Evolutionary conservation across 78 protist species (phyloP).

Genomic region (Polysphondylium violaceum): DNA sequence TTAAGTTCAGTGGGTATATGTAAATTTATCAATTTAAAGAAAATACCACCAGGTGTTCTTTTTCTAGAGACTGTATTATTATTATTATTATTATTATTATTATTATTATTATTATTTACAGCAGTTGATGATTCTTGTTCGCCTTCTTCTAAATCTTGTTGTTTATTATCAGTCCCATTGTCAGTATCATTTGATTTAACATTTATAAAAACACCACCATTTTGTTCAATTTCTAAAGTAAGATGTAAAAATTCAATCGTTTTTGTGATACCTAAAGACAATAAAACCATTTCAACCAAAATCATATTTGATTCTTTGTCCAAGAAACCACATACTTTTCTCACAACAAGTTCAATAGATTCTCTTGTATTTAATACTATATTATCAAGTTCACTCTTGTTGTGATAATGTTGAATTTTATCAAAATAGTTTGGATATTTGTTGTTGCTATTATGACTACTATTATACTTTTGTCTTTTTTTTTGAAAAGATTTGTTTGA

Average conservation of each 20-base stretch:
- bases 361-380: slow-evolving; percentile 8
- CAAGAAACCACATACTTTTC: slow-evolving; percentile 69
- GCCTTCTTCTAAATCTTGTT: neutral
- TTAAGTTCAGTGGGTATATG: neutral
- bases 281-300: slow-evolving; percentile 44
- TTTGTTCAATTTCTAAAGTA: slow-evolving; percentile 43
- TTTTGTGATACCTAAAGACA: slow-evolving; percentile 36
- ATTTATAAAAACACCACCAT: slow-evolving; percentile 44
- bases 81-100: neutral
- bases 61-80: neutral
- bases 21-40: slow-evolving; percentile 42
- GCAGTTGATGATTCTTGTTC: neutral
- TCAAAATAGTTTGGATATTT: neutral
- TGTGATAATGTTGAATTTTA: slow-evolving; percentile 29
- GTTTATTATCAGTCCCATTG: neutral
- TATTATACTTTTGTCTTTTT: neutral
- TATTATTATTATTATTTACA: neutral
- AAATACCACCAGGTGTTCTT: slow-evolving; percentile 54
- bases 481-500: neutral
- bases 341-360: slow-evolving; percentile 10
- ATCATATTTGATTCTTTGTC: slow-evolving; percentile 50
- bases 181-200: neutral
- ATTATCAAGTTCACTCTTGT: neutral
- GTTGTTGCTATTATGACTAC: neutral
- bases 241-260: slow-evolving; percentile 38